Evolutionary conservation across 2,329 filamentous ascomycete genomes (phyloP).

Genomic region (Elsinoe perseae): DNA sequence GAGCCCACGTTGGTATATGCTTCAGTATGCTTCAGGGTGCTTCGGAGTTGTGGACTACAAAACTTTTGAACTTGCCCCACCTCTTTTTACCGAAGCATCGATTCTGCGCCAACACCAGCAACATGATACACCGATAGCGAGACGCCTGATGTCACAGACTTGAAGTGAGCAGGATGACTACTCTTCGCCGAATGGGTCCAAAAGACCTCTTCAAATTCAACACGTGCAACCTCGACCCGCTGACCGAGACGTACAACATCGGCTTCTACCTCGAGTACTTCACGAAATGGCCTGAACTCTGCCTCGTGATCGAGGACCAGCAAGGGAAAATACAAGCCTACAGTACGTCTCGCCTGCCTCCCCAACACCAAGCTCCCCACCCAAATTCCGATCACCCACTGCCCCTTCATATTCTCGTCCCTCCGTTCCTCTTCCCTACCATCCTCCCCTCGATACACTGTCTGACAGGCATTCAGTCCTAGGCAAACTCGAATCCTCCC

Average conservation of each 20-base stretch:
- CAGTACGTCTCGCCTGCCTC: slow-evolving; percentile 50
- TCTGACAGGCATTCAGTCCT: slow-evolving; percentile 56
- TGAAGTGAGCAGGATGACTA: slow-evolving; percentile 54
- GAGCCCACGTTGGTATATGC: not conserved
- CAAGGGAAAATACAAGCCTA: slow-evolving; percentile 90
- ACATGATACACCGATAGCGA: not conserved
- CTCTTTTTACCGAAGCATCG: not conserved
- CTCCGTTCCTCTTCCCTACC: not conserved
- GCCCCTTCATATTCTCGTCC: not conserved
- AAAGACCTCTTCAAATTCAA: slow-evolving; percentile 84
- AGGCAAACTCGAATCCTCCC: slow-evolving; percentile 80
- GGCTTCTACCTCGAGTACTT: slow-evolving; percentile 95
- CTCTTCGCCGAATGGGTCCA: slow-evolving; percentile 76
- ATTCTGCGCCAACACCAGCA: not conserved
- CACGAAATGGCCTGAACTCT: slow-evolving; percentile 89
- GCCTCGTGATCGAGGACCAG: slow-evolving; percentile 81
- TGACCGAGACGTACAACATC: slow-evolving; percentile 97
- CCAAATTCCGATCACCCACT: too few relatives aligned
- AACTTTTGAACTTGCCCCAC: not conserved
- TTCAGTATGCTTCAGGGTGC: not conserved
- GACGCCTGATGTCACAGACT: not conserved
- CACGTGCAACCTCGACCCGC: slow-evolving; percentile 86
- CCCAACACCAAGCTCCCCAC: not conserved
- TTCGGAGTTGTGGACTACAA: not conserved
- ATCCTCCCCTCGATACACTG: slow-evolving; percentile 8